These are phyloP conservation scores for Neurospora sublineolata DNA, from an alignment of 495 filamentous ascomycete species.

Conservation along the genomic window DNA sequence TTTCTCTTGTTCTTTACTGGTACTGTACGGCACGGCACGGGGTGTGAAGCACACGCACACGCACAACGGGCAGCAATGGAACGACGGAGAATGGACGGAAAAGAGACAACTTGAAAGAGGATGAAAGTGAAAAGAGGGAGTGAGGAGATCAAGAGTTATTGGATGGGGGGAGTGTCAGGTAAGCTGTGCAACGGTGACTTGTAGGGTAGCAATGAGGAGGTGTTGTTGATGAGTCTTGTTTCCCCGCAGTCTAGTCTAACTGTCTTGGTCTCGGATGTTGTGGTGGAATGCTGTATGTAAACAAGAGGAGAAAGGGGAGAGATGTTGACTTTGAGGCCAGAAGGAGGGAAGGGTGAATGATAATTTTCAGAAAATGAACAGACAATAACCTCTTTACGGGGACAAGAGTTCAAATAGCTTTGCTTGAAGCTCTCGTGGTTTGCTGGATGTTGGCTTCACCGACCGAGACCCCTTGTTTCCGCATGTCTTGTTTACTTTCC, in stretches of 20 bases:
- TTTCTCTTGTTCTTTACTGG: background rate
- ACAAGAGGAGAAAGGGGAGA: background rate
- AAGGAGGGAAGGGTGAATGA: background rate
- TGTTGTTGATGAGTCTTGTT: background rate
- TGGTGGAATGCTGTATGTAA: background rate
- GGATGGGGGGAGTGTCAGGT: background rate
- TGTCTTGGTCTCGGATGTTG: background rate
- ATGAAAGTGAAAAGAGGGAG: background rate
- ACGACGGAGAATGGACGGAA: background rate
- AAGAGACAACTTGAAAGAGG: background rate
- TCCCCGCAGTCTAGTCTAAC: background rate
- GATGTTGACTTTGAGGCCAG: background rate
- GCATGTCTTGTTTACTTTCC: background rate
- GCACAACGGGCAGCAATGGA: background rate
- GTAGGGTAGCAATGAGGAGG: background rate
- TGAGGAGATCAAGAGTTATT: background rate
- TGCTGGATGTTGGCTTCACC: background rate
- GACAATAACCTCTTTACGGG: background rate
- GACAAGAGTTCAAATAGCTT: background rate
- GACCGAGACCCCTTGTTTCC: background rate
- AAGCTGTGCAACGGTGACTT: background rate
- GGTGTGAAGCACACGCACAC: background rate
- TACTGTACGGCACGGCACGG: background rate
- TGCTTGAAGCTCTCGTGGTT: background rate
- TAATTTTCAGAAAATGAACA: background rate